phyloP scores from a whole-genome alignment of 2,329 filamentous ascomycete species.

The Harringtonia aguacate region DNA sequence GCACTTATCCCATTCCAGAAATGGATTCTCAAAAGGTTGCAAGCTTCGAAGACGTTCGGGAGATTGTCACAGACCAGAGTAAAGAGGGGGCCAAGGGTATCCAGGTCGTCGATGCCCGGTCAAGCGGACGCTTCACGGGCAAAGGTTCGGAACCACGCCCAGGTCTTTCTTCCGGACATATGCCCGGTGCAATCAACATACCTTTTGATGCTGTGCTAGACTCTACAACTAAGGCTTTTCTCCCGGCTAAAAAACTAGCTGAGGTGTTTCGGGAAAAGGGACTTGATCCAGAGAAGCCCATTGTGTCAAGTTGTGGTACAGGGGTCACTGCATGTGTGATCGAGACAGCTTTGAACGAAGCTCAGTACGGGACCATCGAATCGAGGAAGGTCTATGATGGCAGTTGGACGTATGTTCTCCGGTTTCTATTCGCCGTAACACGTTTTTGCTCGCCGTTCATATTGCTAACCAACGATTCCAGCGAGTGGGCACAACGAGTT shows the following conservation, averaged over 20 bases:
- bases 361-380: conserved; percentile 57
- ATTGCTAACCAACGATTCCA: background rate
- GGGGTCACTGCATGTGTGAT: conserved; percentile 89
- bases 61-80: conserved; percentile 63
- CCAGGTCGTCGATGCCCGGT: conserved; percentile 82
- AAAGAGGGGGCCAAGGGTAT: conserved; percentile 77
- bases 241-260: conserved; percentile 59
- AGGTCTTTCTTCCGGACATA: conserved; percentile 80
- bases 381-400: conserved; percentile 81
- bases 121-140: conserved; percentile 70
- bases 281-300: conserved; percentile 66
- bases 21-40: conserved; percentile 54
- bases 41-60: conserved; percentile 71
- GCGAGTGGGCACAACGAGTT: conserved; percentile 14
- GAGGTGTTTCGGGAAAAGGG: conserved; percentile 72
- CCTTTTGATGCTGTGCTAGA: conserved; percentile 75
- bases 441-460: background rate
- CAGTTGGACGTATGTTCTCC: conserved; percentile 78
- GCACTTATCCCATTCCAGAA: conserved; percentile 52
- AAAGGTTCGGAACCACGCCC: conserved; percentile 76
- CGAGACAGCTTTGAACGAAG: conserved; percentile 74
- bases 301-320: conserved; percentile 84
- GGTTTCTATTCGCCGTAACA: background rate
- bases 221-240: conserved; percentile 68
- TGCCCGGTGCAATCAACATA: conserved; percentile 77